These are phyloP conservation scores for Kurtzmaniella quercitrusa DNA, from an alignment of 1,139 yeast species.

Conservation along the genomic window DNA sequence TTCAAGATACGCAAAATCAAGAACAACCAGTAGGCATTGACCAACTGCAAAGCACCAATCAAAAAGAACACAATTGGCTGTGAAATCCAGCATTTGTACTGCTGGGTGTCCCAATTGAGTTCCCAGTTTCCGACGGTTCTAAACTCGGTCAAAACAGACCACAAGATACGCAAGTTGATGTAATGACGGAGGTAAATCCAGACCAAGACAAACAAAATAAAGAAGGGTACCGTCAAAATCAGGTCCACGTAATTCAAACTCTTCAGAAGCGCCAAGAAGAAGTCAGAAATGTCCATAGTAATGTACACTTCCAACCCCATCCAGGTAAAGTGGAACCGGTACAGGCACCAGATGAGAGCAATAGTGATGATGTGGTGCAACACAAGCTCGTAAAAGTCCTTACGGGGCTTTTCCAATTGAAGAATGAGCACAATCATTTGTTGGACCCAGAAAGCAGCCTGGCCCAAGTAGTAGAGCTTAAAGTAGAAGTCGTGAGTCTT, in stretches of 20 bases:
- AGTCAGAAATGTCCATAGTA: conserved; percentile 95
- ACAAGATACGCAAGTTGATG: conserved; percentile 71
- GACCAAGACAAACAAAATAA: conserved; percentile 56
- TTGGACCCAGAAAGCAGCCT: conserved; percentile 97
- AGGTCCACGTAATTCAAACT: conserved; percentile 80
- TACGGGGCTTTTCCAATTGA: conserved; percentile 91
- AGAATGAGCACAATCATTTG: conserved; percentile 78
- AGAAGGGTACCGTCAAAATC: conserved; percentile 57
- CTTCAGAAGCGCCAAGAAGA: conserved; percentile 80
- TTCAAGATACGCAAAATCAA: conserved; percentile 74
- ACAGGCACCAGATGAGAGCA: conserved; percentile 83
- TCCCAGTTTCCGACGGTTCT: conserved; percentile 76
- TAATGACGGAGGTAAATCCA: conserved; percentile 93
- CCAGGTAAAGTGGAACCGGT: conserved; percentile 93
- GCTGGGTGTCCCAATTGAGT: conserved; percentile 86
- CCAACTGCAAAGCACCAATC: conserved; percentile 75
- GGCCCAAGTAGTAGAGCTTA: conserved; percentile 81
- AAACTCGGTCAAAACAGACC: conserved; percentile 88
- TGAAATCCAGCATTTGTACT: conserved; percentile 94
- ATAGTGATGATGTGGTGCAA: conserved; percentile 92
- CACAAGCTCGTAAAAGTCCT: conserved; percentile 85
- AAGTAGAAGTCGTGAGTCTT: conserved; percentile 63
- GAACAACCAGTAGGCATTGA: conserved; percentile 83
- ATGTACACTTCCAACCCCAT: conserved; percentile 89
- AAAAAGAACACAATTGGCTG: conserved; percentile 82